These are phyloP conservation scores for Dictyostelium intermedium DNA, from an alignment of 78 protist species.

Conservation along the genomic window DNA sequence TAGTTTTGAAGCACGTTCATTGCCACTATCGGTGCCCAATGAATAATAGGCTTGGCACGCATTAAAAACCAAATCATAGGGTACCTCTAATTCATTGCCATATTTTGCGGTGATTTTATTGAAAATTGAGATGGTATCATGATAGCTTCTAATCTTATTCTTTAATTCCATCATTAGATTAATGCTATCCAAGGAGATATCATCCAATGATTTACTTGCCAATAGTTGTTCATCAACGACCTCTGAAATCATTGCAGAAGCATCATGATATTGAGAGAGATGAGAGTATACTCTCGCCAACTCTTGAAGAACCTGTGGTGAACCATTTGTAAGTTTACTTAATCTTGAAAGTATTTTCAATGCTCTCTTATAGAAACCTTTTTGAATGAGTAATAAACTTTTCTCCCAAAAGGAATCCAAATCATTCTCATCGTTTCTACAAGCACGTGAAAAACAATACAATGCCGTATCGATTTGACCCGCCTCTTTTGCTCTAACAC, in stretches of 20 bases:
- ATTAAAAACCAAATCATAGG: not conserved
- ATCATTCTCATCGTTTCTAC: not conserved
- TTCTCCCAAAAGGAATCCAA: conserved; percentile 14
- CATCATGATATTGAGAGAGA: conserved; percentile 10
- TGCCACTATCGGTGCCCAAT: not conserved
- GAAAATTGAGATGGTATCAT: not conserved
- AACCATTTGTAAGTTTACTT: not conserved
- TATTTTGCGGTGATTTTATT: not conserved
- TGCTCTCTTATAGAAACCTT: not conserved
- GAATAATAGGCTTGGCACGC: conserved; percentile 1
- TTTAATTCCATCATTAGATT: conserved; percentile 41
- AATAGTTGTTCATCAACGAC: not conserved
- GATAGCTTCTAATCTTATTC: not conserved
- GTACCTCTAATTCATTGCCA: not conserved
- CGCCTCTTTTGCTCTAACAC: not conserved
- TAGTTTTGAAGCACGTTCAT: not conserved
- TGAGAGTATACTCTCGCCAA: not conserved
- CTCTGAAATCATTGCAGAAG: not conserved
- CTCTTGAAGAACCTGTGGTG: not conserved
- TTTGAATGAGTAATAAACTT: not conserved
- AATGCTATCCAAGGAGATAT: not conserved
- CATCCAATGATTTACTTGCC: not conserved
- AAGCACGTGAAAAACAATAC: not conserved
- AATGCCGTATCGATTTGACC: not conserved
- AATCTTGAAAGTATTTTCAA: not conserved